A percentile compares a stretch with the other conserved stretches of the same genome.
phyloP scores from a whole-genome alignment of 2,329 filamentous ascomycete species.

The Fusarium humuli region DNA sequence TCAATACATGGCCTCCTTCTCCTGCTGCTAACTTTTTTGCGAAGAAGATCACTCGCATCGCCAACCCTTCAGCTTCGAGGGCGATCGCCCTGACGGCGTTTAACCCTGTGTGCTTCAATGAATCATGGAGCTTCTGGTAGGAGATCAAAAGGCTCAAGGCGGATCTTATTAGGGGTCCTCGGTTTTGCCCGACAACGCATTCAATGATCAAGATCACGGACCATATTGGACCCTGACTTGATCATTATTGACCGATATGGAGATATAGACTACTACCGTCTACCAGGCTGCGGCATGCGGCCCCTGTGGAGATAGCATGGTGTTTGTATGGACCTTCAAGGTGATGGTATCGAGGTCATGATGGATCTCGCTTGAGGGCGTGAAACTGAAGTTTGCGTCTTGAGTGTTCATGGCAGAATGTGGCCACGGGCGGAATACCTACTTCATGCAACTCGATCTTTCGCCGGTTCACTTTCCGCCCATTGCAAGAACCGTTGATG shows the following conservation, averaged over 20 bases:
- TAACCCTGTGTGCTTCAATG: constrained; percentile 1
- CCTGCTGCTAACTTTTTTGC: constrained; percentile 14
- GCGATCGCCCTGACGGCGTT: constrained; percentile 6
- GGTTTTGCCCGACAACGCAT: constrained; percentile 14
- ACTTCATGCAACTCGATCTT: constrained; percentile 4
- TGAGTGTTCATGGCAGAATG: constrained; percentile 9
- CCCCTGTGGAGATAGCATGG: constrained; percentile 31
- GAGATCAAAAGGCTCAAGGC: neutral
- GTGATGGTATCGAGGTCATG: constrained; percentile 9
- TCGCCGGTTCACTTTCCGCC: neutral
- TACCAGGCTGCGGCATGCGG: constrained; percentile 12
- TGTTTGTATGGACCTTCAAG: constrained; percentile 15
- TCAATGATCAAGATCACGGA: constrained; percentile 6
- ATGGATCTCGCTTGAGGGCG: constrained; percentile 2
- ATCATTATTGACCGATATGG: constrained; percentile 4
- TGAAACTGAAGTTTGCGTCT: constrained; percentile 16
- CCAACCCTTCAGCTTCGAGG: constrained; percentile 20
- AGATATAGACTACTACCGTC: constrained; percentile 25
- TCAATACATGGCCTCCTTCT: neutral
- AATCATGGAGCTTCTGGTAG: constrained; percentile 9
- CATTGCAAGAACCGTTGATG: neutral
- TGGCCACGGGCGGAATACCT: neutral
- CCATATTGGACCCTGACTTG: constrained; percentile 13
- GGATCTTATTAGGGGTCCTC: constrained; percentile 7
- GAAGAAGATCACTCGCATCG: constrained; percentile 2